A percentile compares a stretch with the other conserved stretches of the same genome.
phyloP scores from a whole-genome alignment of 2,329 filamentous ascomycete genomes.

The Coniochaeta sp. region DNA sequence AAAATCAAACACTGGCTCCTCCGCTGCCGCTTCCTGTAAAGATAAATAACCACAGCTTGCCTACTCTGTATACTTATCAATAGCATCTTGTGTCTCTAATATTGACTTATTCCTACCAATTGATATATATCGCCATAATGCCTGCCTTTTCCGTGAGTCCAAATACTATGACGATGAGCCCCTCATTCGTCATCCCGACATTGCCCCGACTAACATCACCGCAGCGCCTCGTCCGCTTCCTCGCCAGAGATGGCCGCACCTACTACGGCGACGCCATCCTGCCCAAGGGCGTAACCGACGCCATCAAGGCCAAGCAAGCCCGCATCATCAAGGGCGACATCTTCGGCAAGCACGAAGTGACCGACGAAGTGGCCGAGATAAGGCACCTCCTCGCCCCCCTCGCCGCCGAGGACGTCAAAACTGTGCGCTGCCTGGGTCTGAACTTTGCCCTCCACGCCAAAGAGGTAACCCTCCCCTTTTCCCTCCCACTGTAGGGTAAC shows the following conservation, averaged over 20 bases:
- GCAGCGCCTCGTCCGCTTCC: constrained; percentile 66
- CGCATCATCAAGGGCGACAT: constrained; percentile 58
- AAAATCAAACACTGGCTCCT: background rate
- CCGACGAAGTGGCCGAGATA: constrained; percentile 51
- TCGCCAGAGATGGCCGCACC: constrained; percentile 60
- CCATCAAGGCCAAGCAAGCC: constrained; percentile 54
- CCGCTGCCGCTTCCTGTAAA: background rate
- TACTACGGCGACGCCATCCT: constrained; percentile 73
- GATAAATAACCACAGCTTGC: too few species aligned
- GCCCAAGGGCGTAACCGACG: constrained; percentile 50
- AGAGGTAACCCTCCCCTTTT: constrained; percentile 38
- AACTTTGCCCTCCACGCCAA: constrained; percentile 68
- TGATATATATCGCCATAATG: constrained; percentile 8
- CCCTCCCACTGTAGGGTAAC: background rate
- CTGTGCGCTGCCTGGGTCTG: constrained; percentile 62
- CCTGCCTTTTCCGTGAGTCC: constrained; percentile 17
- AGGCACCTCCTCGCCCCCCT: constrained; percentile 56
- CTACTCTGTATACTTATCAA: too few species aligned
- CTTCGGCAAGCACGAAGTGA: constrained; percentile 58
- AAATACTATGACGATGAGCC: too few species aligned
- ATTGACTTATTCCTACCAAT: too few species aligned
- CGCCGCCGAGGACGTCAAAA: constrained; percentile 53
- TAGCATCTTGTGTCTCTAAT: too few species aligned
- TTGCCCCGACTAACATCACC: constrained; percentile 3
- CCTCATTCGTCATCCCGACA: too few species aligned